Evolutionary conservation across 2,329 filamentous ascomycete species (phyloP).

Genomic region (Knufia petricola): DNA sequence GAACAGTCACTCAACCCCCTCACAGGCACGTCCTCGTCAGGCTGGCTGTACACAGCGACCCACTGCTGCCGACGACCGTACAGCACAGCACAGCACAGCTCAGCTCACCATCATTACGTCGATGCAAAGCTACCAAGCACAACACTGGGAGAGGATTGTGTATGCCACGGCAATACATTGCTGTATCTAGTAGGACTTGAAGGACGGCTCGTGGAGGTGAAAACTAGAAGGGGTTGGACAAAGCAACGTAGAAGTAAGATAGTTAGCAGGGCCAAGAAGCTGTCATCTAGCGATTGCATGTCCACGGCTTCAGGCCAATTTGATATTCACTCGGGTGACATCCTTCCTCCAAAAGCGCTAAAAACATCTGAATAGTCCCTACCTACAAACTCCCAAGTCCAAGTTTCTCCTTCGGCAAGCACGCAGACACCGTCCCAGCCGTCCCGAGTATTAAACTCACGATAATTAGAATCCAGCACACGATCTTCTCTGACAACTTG

Average conservation of each 20-base stretch:
- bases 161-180: no score
- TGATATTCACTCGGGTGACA: neutral
- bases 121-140: no score
- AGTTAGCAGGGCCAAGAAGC: neutral
- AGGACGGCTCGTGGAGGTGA: neutral
- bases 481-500: conserved; percentile 48
- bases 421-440: conserved; percentile 77
- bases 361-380: conserved; percentile 1
- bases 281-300: no score
- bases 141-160: no score
- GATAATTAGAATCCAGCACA: conserved; percentile 61
- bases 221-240: neutral
- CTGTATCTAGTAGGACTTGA: no score
- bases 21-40: no score
- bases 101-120: no score
- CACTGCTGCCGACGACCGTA: no score
- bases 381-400: conserved; percentile 30
- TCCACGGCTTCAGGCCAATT: neutral
- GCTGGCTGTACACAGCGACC: no score
- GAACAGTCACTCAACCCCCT: no score
- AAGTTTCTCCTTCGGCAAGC: conserved; percentile 68
- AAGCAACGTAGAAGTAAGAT: neutral
- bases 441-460: conserved; percentile 61
- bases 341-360: no score
- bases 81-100: no score